Evolutionary conservation across 140 eudicot species (phyloP), one percentile per base, ranked within the genome.

Genomic region (Oenanthe javanica): DNA sequence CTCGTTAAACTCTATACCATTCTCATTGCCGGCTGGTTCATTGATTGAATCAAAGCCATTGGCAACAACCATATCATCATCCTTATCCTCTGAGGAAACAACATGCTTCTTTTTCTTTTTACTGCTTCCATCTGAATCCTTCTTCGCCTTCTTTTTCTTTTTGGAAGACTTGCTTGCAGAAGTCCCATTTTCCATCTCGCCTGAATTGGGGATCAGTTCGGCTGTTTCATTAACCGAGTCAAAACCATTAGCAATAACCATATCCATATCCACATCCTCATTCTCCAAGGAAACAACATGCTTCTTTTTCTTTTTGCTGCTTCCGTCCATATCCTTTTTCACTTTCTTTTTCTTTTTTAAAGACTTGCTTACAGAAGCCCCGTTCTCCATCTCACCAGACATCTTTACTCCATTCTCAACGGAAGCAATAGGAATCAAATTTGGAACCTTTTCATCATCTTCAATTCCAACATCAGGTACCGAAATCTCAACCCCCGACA

Each of bases 371-470:
- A 55, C 79, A 31, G 42, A 63, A 43, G 51, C 86, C 21, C 46
- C 81, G 19, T 38, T 70, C 49, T 42, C 75, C 50, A 9, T 76
- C 66, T 75, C 77, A 11, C 72, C 66, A 21, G 77, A 46, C 36
- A 27, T 67, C 45, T 74, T 74, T 0, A 74, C 78, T 74, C 31
- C 59, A 5, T 50, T 45, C 78, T 74, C 54, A n/a, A 31, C 8
- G 8, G 78, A 74, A 74, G 0, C 78, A 48, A 75, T 75, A 47
- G 79, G 79, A 49, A 75, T 84, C 89, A 89, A 85, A 52, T 84
- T 81, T 0, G 97, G 96, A 81, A 92, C 90, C 79, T 87, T 97
- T 55, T 83, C 90, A 42, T 64, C 89, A 77, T 83, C 82, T 64
- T 72, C 86, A 76, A 45, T 70, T 47, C 67, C 72, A 31, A 64